Conservation (phyloP, 768 basidiomycete species). For the Mycena vitilis region DNA sequence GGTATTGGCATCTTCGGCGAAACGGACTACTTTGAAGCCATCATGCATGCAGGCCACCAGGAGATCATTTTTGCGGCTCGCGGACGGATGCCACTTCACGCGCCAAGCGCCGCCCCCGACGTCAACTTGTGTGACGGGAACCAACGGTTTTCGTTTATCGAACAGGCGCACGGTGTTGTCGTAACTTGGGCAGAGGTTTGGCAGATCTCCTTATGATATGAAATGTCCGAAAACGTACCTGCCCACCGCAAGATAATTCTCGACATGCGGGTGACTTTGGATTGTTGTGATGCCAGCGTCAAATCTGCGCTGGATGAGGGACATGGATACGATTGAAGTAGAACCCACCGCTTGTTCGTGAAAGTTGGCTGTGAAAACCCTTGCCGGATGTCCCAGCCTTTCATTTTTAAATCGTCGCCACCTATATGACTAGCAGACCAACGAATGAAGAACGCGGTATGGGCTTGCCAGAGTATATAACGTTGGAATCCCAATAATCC, state of each 20-base stretch:
- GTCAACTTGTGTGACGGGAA: constrained; percentile 67
- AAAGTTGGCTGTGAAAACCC: constrained; percentile 70
- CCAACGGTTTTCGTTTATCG: constrained; percentile 76
- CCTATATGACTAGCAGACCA: constrained; percentile 58
- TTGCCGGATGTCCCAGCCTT: constrained; percentile 89
- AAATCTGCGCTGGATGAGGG: constrained; percentile 67
- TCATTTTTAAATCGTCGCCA: constrained; percentile 92
- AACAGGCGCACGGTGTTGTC: constrained; percentile 84
- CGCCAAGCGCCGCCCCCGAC: constrained; percentile 97
- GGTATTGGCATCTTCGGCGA: constrained; percentile 44
- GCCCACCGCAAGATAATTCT: constrained; percentile 90
- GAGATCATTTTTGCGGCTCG: constrained; percentile 74
- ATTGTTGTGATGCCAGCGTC: constrained; percentile 94
- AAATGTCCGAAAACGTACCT: constrained; percentile 62
- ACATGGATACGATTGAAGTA: background rate
- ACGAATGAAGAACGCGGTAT: background rate
- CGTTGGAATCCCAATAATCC: constrained; percentile 85
- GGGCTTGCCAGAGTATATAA: constrained; percentile 84
- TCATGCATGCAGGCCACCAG: constrained; percentile 99
- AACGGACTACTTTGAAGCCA: constrained; percentile 87
- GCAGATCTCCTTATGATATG: constrained; percentile 7
- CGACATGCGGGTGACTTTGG: constrained; percentile 82
- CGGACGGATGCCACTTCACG: constrained; percentile 92
- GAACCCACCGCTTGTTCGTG: constrained; percentile 75
- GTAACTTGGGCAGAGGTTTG: constrained; percentile 67